Evolutionary conservation across 2,329 filamentous ascomycete genomes (phyloP).

Genomic region (Hypomyces perniciosus): DNA sequence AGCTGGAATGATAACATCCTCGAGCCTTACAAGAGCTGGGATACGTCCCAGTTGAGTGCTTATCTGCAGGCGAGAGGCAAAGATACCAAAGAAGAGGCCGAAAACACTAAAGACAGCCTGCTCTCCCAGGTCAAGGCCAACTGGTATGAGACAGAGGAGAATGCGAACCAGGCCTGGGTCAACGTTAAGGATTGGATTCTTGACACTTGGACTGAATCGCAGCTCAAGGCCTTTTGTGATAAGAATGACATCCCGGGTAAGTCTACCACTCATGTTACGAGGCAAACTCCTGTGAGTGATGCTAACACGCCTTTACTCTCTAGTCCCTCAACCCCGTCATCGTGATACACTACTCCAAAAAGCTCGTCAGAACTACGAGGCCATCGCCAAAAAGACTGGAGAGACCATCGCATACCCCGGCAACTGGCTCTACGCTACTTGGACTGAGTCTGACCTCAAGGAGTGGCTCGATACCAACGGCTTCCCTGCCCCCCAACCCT

Average conservation of each 20-base stretch:
- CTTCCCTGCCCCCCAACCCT: constrained; percentile 77
- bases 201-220: constrained; percentile 90
- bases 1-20: constrained; percentile 81
- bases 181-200: constrained; percentile 87
- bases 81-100: constrained; percentile 60
- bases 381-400: constrained; percentile 64
- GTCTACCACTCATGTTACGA: constrained; percentile 4
- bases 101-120: constrained; percentile 63
- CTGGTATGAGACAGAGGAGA: constrained; percentile 77
- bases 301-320: not conserved
- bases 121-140: constrained; percentile 61
- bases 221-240: constrained; percentile 89
- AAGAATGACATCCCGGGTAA: constrained; percentile 71
- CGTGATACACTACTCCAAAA: constrained; percentile 76
- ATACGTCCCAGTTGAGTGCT: constrained; percentile 57
- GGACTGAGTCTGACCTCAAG: constrained; percentile 92
- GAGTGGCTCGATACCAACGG: constrained; percentile 87
- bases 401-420: constrained; percentile 84
- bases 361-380: constrained; percentile 75
- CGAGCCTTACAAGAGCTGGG: constrained; percentile 72
- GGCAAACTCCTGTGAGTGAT: not conserved
- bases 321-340: constrained; percentile 76
- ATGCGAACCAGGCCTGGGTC: constrained; percentile 63
- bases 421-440: constrained; percentile 86
- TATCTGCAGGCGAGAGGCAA: constrained; percentile 69